Conservation (phyloP, 2,329 filamentous ascomycete species). For the Talaromyces pinophilus region DNA sequence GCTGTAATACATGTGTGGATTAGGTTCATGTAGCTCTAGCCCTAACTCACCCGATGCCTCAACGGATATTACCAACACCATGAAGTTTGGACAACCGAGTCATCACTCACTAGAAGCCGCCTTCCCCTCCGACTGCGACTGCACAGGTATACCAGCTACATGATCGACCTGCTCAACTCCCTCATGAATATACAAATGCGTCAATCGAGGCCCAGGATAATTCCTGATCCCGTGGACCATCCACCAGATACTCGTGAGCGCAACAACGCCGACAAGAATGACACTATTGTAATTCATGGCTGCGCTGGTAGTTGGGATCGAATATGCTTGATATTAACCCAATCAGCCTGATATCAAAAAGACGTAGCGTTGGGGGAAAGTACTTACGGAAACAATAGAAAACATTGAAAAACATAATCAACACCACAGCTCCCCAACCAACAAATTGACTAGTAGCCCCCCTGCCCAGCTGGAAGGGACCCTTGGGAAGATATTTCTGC, state of each 20-base stretch:
- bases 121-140: background rate
- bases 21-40: background rate
- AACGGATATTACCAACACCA: background rate
- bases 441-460: constrained; percentile 42
- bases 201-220: constrained; percentile 16
- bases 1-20: background rate
- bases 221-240: constrained; percentile 8
- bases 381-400: constrained; percentile 50
- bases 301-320: constrained; percentile 37
- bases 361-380: background rate
- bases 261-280: constrained; percentile 45
- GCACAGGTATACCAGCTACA: background rate
- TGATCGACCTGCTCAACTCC: constrained; percentile 2
- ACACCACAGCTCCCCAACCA: constrained; percentile 49
- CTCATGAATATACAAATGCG: constrained; percentile 19
- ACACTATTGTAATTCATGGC: constrained; percentile 56
- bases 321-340: background rate
- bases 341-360: background rate
- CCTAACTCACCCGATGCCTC: background rate
- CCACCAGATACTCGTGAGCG: constrained; percentile 47
- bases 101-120: constrained; percentile 2
- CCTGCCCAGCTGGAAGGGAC: constrained; percentile 49
- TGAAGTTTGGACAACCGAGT: background rate
- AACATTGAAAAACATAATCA: constrained; percentile 53
- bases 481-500: constrained; percentile 47